Percentiles rank a stretch among this genome's conserved stretches.
Conservation (phyloP, 768 basidiomycete genomes). For the Trametes elegans region DNA sequence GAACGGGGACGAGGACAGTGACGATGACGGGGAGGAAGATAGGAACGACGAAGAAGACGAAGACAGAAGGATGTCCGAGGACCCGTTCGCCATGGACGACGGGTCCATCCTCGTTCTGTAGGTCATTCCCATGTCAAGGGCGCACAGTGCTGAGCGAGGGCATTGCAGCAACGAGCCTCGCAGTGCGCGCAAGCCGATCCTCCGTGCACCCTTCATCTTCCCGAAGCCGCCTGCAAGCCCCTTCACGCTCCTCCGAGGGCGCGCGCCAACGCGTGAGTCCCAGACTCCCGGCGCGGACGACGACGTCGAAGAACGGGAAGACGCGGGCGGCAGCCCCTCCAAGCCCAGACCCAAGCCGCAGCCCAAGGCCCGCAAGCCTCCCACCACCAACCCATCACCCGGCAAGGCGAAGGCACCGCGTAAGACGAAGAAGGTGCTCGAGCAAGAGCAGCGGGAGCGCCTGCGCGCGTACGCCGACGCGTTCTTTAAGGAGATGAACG, state of each 20-base stretch:
- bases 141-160: neutral
- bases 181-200: conserved; percentile 46
- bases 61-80: too few relatives aligned
- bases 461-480: conserved; percentile 52
- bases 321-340: neutral
- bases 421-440: conserved; percentile 41
- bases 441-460: conserved; percentile 42
- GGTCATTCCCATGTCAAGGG: neutral
- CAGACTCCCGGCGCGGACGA: neutral
- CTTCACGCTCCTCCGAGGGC: conserved; percentile 8
- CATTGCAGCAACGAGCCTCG: conserved; percentile 45
- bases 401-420: conserved; percentile 21
- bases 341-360: neutral
- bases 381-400: neutral
- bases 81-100: conserved; percentile 25
- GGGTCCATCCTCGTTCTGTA: conserved; percentile 32
- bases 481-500: conserved; percentile 63
- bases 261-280: conserved; percentile 7
- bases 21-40: too few relatives aligned
- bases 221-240: neutral
- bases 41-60: conserved; percentile 1
- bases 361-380: neutral
- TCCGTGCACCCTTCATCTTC: neutral
- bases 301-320: neutral
- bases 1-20: neutral